Conservation (phyloP, 192 early-diverging fungal genomes). For the Podila verticillata region DNA sequence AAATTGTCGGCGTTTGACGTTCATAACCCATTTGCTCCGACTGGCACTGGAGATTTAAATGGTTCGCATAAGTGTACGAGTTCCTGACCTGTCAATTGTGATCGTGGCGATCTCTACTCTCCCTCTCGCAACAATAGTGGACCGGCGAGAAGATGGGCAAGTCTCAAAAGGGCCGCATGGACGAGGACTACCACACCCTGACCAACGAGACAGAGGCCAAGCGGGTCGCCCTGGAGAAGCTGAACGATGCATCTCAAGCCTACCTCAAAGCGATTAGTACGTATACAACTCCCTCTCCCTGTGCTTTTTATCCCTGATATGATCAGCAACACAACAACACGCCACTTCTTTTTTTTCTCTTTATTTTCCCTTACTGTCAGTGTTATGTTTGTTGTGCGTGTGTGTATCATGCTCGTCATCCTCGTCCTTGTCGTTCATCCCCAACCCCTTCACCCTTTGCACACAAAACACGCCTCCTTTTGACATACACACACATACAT, state of each 20-base stretch:
- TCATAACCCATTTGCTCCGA: too few species aligned
- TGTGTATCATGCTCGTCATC: neutral
- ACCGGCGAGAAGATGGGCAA: slow-evolving; percentile 51
- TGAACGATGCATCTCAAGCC: slow-evolving; percentile 40
- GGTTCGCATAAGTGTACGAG: neutral
- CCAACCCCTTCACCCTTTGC: neutral
- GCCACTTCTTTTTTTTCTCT: neutral
- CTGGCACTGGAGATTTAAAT: too few species aligned
- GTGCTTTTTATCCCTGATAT: neutral
- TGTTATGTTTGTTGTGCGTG: neutral
- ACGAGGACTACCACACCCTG: slow-evolving; percentile 43
- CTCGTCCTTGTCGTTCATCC: neutral
- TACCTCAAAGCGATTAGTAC: slow-evolving; percentile 51
- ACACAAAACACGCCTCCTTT: neutral
- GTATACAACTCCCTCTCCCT: neutral
- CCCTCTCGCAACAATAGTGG: too few species aligned
- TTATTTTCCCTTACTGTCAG: neutral
- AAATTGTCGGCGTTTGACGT: too few species aligned
- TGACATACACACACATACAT: neutral
- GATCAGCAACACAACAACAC: neutral
- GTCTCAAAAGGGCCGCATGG: slow-evolving; percentile 42
- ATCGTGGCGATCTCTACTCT: too few species aligned
- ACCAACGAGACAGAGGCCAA: slow-evolving; percentile 46
- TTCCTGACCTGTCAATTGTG: neutral
- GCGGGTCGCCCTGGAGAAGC: slow-evolving; percentile 42